phyloP scores from a whole-genome alignment of 495 filamentous ascomycete genomes.

The Recurvomyces mirabilis region DNA sequence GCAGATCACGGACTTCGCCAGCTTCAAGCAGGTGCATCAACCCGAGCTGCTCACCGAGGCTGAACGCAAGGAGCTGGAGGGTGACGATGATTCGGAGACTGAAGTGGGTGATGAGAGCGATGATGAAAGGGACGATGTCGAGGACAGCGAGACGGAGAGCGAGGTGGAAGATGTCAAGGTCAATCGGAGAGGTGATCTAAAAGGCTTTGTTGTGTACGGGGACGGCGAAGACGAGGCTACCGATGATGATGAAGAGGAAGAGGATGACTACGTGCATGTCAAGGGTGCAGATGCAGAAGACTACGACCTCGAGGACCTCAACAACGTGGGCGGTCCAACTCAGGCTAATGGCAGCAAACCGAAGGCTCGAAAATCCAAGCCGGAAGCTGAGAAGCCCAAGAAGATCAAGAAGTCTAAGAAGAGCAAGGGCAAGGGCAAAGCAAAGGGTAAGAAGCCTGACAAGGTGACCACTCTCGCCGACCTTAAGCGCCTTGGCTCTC shows the following conservation, averaged over 20 bases:
- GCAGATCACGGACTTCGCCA: slow-evolving; percentile 58
- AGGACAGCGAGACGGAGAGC: slow-evolving; percentile 24
- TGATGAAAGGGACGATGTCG: slow-evolving; percentile 16
- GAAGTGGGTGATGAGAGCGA: slow-evolving; percentile 15
- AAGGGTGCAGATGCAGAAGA: slow-evolving; percentile 27
- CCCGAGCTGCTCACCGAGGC: slow-evolving; percentile 31
- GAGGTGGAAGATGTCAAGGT: slow-evolving; percentile 28
- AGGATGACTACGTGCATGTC: slow-evolving; percentile 31
- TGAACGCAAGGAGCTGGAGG: slow-evolving; percentile 23
- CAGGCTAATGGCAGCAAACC: slow-evolving; percentile 33
- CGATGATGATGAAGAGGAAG: slow-evolving; percentile 29
- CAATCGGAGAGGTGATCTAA: slow-evolving; percentile 22
- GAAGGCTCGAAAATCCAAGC: slow-evolving; percentile 33
- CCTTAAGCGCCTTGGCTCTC: slow-evolving; percentile 52
- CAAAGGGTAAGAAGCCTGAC: slow-evolving; percentile 35
- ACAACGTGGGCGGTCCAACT: slow-evolving; percentile 23
- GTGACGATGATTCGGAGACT: slow-evolving; percentile 21
- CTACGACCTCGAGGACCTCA: slow-evolving; percentile 31
- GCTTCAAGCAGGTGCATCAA: slow-evolving; percentile 68
- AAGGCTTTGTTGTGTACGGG: slow-evolving; percentile 35
- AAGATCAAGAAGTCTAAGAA: slow-evolving; percentile 25
- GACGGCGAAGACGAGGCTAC: slow-evolving; percentile 32
- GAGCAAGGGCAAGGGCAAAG: slow-evolving; percentile 25
- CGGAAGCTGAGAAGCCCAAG: slow-evolving; percentile 10
- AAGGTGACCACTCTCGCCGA: slow-evolving; percentile 46